A percentile compares a stretch with the other conserved stretches of the same genome.
Conservation (phyloP, 2,329 filamentous ascomycete species). For the Dryadomyces quercus-mongolicae region DNA sequence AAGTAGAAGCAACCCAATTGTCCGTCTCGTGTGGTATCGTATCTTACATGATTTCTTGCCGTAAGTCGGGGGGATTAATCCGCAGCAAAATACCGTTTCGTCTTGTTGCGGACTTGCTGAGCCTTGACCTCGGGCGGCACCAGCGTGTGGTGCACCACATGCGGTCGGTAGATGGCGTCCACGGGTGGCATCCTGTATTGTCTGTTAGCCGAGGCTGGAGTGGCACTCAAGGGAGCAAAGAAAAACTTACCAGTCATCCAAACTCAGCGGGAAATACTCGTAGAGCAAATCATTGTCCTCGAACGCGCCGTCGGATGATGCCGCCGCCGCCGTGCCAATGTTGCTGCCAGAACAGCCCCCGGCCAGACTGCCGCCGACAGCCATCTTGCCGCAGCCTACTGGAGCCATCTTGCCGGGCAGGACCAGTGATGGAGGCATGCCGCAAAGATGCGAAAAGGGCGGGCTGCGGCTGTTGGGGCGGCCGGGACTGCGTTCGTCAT, state of each 20-base stretch:
- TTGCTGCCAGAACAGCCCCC: constrained; percentile 5
- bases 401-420: not conserved
- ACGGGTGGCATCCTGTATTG: constrained; percentile 63
- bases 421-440: not conserved
- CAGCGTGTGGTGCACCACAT: constrained; percentile 83
- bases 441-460: constrained; percentile 24
- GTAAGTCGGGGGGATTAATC: constrained; percentile 27
- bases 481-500: constrained; percentile 46
- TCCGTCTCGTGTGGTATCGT: not conserved
- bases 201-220: constrained; percentile 1
- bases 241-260: constrained; percentile 64
- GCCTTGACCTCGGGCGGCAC: constrained; percentile 59
- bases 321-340: constrained; percentile 17
- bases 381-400: constrained; percentile 6
- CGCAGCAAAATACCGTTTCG: constrained; percentile 61
- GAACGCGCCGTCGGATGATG: constrained; percentile 41
- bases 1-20: not conserved
- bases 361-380: constrained; percentile 11
- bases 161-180: constrained; percentile 80
- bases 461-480: constrained; percentile 36
- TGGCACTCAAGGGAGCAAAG: not conserved
- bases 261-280: constrained; percentile 84
- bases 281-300: constrained; percentile 79
- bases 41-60: not conserved
- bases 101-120: constrained; percentile 50